A percentile compares a stretch with the other conserved stretches of the same genome.
Conservation (phyloP, 2,329 filamentous ascomycete species). For the Talaromyces pinophilus region DNA sequence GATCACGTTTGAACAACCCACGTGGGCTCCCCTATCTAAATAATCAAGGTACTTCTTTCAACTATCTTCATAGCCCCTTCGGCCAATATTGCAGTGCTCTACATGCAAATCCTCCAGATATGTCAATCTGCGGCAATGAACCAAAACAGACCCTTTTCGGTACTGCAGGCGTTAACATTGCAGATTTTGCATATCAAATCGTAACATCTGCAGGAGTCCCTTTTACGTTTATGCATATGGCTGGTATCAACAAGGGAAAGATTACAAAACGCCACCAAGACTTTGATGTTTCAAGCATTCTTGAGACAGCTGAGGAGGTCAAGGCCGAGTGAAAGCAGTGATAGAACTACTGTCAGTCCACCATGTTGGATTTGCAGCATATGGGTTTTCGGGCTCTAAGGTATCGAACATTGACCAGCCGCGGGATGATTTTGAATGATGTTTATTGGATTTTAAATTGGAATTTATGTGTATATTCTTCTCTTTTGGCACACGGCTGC, state of each 20-base stretch:
- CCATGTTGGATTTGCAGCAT: neutral
- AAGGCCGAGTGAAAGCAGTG: neutral
- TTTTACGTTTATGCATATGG: slow-evolving; percentile 1
- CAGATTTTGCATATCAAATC: slow-evolving; percentile 5
- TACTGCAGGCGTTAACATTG: neutral
- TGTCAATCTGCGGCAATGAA: neutral
- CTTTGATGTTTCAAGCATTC: neutral
- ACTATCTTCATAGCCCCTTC: neutral
- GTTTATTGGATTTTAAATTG: neutral
- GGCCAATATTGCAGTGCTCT: slow-evolving; percentile 12
- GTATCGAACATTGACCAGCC: neutral
- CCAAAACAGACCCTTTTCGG: neutral
- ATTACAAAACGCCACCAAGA: neutral
- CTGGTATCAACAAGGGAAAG: neutral
- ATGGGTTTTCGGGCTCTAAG: neutral
- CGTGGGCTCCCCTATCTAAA: neutral
- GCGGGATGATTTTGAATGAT: neutral
- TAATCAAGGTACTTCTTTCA: neutral
- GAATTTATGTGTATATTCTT: neutral
- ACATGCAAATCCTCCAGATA: slow-evolving; percentile 3
- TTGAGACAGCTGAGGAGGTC: neutral
- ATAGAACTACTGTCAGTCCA: neutral
- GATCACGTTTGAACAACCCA: slow-evolving; percentile 3
- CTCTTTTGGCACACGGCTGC: neutral
- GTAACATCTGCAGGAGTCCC: neutral